Evolutionary conservation across 129 eudicot genomes (phyloP).

Genomic region (carrot (Daucus carota)): DNA sequence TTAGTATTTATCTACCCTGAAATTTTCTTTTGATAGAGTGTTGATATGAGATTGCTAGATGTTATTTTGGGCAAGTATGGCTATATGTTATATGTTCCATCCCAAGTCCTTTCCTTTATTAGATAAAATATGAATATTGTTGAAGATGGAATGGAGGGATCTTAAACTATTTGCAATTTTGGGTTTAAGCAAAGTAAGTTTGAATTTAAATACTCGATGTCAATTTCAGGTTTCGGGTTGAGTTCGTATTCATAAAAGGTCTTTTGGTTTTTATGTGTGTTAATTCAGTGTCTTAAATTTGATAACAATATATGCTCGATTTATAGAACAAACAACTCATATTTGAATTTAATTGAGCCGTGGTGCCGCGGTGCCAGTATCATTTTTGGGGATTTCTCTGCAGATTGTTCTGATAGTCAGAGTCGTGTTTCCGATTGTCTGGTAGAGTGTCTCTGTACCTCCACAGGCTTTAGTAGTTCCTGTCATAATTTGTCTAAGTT

Average conservation of each 20-base stretch:
- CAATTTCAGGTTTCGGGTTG: not conserved
- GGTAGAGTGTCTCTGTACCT: not conserved
- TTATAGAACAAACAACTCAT: not conserved
- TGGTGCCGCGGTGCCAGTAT: too few species aligned
- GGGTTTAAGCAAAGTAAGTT: not conserved
- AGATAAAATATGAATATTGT: not conserved
- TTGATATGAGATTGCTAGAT: not conserved
- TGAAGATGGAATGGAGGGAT: not conserved
- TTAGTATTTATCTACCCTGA: not conserved
- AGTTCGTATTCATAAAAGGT: not conserved
- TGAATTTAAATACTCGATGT: not conserved
- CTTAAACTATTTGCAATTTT: not conserved
- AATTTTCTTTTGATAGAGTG: not conserved
- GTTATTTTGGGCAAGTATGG: not conserved
- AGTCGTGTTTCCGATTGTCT: too few species aligned
- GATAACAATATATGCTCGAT: not conserved
- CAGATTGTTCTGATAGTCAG: too few species aligned
- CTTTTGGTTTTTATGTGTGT: too few species aligned
- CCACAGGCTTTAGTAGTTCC: not conserved
- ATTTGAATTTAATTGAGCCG: not conserved
- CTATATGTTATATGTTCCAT: not conserved
- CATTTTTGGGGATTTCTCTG: too few species aligned
- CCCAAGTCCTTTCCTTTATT: not conserved
- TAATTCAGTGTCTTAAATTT: not conserved
- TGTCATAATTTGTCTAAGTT: not conserved